Percentiles rank a stretch among this genome's conserved stretches.
Evolutionary conservation across 2,329 filamentous ascomycete species (phyloP).

Genomic region (Botrytis pseudocinerea): DNA sequence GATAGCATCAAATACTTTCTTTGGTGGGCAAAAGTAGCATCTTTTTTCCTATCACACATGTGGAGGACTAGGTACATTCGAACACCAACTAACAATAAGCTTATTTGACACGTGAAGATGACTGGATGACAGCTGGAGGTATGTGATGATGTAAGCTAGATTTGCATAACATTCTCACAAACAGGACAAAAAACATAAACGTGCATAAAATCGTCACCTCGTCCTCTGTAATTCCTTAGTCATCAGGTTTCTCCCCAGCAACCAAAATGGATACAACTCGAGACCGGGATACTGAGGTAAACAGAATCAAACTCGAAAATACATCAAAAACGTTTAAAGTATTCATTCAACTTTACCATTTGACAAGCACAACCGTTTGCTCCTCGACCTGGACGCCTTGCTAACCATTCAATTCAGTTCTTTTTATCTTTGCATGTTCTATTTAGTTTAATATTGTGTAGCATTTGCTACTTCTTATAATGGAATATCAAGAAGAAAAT

Average conservation of each 20-base stretch:
- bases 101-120: slow-evolving; percentile 13
- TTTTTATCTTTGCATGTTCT: slow-evolving; percentile 31
- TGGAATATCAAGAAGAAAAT: slow-evolving; percentile 37
- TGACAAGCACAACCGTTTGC: slow-evolving; percentile 10
- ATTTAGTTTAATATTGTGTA: slow-evolving; percentile 29
- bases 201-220: neutral
- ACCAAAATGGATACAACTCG: slow-evolving; percentile 9
- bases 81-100: neutral
- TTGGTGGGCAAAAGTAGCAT: neutral
- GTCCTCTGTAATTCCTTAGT: neutral
- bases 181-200: neutral
- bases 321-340: neutral
- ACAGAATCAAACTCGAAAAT: slow-evolving; percentile 16
- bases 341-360: neutral
- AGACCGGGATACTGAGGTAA: slow-evolving; percentile 3
- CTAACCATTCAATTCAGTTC: neutral
- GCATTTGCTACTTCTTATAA: slow-evolving; percentile 33
- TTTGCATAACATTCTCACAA: neutral
- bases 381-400: slow-evolving; percentile 1
- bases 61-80: neutral
- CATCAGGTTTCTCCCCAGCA: slow-evolving; percentile 16
- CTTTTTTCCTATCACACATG: neutral
- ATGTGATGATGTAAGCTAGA: neutral
- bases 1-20: neutral
- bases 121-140: neutral